Conservation (phyloP, 2,329 filamentous ascomycete genomes). For the Cladophialophora immunda region DNA sequence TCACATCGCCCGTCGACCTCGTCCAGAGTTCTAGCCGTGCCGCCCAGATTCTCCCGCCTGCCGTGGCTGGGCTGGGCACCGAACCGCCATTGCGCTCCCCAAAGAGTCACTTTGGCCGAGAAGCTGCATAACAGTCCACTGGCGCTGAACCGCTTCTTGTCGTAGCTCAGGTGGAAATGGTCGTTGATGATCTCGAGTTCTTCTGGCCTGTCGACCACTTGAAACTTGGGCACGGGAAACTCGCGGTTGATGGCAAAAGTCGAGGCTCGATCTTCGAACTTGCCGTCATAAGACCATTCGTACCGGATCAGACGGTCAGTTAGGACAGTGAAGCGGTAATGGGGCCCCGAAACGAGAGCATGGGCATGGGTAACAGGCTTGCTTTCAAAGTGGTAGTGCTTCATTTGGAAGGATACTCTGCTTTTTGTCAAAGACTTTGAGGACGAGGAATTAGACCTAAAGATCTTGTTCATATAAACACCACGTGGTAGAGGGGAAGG, state of each 20-base stretch:
- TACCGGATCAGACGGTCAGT: slow-evolving; percentile 66
- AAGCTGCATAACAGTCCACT: slow-evolving; percentile 59
- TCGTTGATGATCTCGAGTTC: slow-evolving; percentile 65
- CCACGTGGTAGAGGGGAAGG: neutral
- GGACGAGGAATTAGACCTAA: neutral
- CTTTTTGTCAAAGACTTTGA: neutral
- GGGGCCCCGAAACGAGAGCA: slow-evolving; percentile 56
- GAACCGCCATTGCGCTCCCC: slow-evolving; percentile 62
- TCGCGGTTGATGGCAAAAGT: slow-evolving; percentile 65
- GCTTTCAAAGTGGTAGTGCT: slow-evolving; percentile 43
- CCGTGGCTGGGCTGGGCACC: slow-evolving; percentile 49
- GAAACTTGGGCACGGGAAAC: slow-evolving; percentile 37
- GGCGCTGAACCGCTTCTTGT: slow-evolving; percentile 64
- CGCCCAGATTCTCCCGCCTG: slow-evolving; percentile 50
- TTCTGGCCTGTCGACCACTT: slow-evolving; percentile 52
- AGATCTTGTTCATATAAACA: neutral
- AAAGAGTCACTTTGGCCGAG: slow-evolving; percentile 49
- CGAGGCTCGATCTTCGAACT: slow-evolving; percentile 70
- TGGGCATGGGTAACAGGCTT: slow-evolving; percentile 55
- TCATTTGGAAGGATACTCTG: slow-evolving; percentile 27
- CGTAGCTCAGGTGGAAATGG: slow-evolving; percentile 65
- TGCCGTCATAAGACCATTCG: slow-evolving; percentile 68
- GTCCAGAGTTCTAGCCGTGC: slow-evolving; percentile 65
- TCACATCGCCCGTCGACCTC: slow-evolving; percentile 60
- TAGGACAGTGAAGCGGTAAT: slow-evolving; percentile 69